phyloP scores from a whole-genome alignment of 148 eudicot genomes.

The Hydrangea macrophylla region DNA sequence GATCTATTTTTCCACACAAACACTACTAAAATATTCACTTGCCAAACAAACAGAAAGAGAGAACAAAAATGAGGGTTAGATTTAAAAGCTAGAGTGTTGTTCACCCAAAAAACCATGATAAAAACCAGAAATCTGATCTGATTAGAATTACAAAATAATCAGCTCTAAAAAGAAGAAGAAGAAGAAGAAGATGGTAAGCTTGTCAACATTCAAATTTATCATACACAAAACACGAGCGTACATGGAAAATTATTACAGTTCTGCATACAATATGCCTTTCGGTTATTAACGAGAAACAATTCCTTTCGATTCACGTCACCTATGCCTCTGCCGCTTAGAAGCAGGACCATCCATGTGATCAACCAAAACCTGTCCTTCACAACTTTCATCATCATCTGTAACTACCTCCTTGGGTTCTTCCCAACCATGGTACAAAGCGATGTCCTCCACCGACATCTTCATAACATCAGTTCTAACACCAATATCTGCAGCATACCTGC shows the following conservation, averaged over 20 bases:
- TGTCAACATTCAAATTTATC: background rate
- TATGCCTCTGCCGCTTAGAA: slow-evolving; percentile 13
- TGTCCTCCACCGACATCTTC: slow-evolving; percentile 23
- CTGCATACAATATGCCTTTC: background rate
- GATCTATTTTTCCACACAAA: too few species aligned
- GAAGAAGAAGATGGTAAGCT: background rate
- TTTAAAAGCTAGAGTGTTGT: too few species aligned
- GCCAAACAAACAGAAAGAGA: too few species aligned
- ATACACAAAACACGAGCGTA: background rate
- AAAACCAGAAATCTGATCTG: too few species aligned
- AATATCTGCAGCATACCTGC: slow-evolving; percentile 23
- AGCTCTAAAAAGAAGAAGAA: background rate
- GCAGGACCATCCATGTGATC: slow-evolving; percentile 2
- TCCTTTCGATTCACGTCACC: slow-evolving; percentile 7
- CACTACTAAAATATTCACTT: too few species aligned
- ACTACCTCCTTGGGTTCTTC: background rate
- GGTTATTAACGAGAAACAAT: background rate
- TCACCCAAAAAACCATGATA: too few species aligned
- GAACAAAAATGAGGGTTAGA: too few species aligned
- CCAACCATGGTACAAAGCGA: slow-evolving; percentile 18
- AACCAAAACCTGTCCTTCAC: background rate
- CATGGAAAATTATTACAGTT: background rate
- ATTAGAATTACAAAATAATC: too few species aligned
- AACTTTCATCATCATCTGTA: slow-evolving; percentile 8
- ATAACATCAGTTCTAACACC: slow-evolving; percentile 27